Conservation (phyloP, 2,329 filamentous ascomycete genomes). For the Aphanoascus verrucosus region DNA sequence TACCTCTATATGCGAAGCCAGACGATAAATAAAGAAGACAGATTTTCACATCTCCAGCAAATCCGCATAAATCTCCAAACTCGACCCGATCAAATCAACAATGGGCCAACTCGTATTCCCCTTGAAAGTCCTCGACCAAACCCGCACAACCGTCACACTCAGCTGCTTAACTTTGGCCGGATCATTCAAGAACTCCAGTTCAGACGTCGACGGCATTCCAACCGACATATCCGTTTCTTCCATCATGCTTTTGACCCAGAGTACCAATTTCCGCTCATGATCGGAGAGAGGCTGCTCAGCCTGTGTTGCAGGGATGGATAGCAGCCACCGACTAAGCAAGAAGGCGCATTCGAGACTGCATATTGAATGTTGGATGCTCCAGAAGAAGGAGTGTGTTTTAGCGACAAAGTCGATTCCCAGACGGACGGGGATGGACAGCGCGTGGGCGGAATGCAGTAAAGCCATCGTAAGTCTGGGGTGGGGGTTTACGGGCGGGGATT, state of each 20-base stretch:
- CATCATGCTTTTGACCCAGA: slow-evolving; percentile 42
- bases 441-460: slow-evolving; percentile 44
- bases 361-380: slow-evolving; percentile 46
- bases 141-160: slow-evolving; percentile 40
- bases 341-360: slow-evolving; percentile 46
- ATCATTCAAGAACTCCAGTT: slow-evolving; percentile 35
- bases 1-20: background rate
- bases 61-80: slow-evolving; percentile 39
- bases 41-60: slow-evolving; percentile 27
- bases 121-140: slow-evolving; percentile 39
- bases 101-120: slow-evolving; percentile 42
- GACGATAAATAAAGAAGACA: background rate
- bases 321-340: slow-evolving; percentile 38
- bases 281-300: slow-evolving; percentile 36
- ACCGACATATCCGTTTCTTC: slow-evolving; percentile 41
- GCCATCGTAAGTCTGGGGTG: slow-evolving; percentile 41
- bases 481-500: slow-evolving; percentile 35
- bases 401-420: slow-evolving; percentile 46
- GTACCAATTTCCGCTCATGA: slow-evolving; percentile 38
- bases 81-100: slow-evolving; percentile 37
- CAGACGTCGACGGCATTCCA: slow-evolving; percentile 28
- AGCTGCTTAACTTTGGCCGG: slow-evolving; percentile 35
- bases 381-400: slow-evolving; percentile 44
- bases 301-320: slow-evolving; percentile 36
- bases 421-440: slow-evolving; percentile 44